These are phyloP conservation scores for Ciborinia camelliae DNA, from an alignment of 2,329 filamentous ascomycete species.

Conservation along the genomic window DNA sequence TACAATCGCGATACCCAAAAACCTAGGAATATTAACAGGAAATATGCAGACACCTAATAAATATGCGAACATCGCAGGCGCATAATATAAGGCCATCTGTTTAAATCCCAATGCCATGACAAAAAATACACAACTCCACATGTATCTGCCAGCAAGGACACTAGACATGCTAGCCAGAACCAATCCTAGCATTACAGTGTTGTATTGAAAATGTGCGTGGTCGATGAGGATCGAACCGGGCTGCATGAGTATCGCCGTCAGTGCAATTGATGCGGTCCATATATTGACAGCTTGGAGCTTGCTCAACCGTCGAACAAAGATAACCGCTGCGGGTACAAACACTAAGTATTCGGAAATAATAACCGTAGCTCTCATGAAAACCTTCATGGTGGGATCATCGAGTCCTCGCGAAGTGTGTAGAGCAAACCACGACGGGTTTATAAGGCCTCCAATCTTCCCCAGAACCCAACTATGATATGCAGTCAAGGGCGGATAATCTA, in stretches of 20 bases:
- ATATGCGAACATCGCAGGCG: conserved; percentile 87
- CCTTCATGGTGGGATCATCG: conserved; percentile 76
- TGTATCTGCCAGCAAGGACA: conserved; percentile 76
- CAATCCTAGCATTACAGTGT: conserved; percentile 96
- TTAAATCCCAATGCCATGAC: conserved; percentile 94
- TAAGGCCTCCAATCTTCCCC: conserved; percentile 75
- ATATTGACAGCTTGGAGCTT: conserved; percentile 70
- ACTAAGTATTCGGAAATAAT: conserved; percentile 86
- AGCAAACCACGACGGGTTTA: conserved; percentile 84
- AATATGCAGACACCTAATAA: conserved; percentile 83
- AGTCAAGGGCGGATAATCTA: conserved; percentile 96
- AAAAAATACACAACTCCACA: conserved; percentile 93
- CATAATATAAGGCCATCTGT: conserved; percentile 98
- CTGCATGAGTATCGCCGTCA: conserved; percentile 89
- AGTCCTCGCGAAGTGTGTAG: conserved; percentile 77
- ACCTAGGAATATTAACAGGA: conserved; percentile 65
- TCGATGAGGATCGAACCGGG: conserved; percentile 88
- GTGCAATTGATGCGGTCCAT: conserved; percentile 80
- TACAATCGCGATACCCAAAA: conserved; percentile 70
- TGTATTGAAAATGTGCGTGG: conserved; percentile 96
- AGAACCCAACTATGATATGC: conserved; percentile 98
- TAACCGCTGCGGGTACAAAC: conserved; percentile 79
- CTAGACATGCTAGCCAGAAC: conserved; percentile 83
- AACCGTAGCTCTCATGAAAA: conserved; percentile 94
- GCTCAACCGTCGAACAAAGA: conserved; percentile 80